These are phyloP conservation scores for Backusella tarrabulga DNA, from an alignment of 192 early-diverging fungal species.

Conservation along the genomic window DNA sequence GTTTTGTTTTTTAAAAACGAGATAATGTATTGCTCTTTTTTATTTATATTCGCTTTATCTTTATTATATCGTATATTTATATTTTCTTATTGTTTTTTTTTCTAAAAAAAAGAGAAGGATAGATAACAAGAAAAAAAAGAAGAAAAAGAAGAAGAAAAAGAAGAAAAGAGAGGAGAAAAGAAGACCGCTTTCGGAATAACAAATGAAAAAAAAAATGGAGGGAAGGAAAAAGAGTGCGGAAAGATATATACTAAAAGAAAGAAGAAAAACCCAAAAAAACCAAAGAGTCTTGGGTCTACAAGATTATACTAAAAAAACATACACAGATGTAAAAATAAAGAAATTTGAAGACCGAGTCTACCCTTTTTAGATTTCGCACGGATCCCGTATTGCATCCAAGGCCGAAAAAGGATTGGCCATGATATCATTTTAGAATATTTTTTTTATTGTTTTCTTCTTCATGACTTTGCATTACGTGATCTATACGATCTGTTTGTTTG, in stretches of 20 bases:
- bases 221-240: background rate
- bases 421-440: background rate
- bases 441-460: background rate
- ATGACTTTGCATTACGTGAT: background rate
- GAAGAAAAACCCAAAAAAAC: background rate
- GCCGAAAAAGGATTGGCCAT: background rate
- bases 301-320: background rate
- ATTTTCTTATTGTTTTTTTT: background rate
- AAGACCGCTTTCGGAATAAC: background rate
- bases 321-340: background rate
- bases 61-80: background rate
- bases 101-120: background rate
- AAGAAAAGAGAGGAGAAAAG: background rate
- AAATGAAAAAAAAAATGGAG: background rate
- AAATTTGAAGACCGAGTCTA: background rate
- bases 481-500: background rate
- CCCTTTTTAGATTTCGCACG: background rate
- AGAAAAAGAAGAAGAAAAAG: background rate
- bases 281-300: background rate
- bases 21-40: background rate
- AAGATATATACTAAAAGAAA: background rate
- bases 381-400: background rate
- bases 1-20: background rate
- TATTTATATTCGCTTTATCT: background rate
- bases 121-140: background rate